phyloP scores from a whole-genome alignment of 2,329 filamentous ascomycete species.

The Fusarium odoratissimum region DNA sequence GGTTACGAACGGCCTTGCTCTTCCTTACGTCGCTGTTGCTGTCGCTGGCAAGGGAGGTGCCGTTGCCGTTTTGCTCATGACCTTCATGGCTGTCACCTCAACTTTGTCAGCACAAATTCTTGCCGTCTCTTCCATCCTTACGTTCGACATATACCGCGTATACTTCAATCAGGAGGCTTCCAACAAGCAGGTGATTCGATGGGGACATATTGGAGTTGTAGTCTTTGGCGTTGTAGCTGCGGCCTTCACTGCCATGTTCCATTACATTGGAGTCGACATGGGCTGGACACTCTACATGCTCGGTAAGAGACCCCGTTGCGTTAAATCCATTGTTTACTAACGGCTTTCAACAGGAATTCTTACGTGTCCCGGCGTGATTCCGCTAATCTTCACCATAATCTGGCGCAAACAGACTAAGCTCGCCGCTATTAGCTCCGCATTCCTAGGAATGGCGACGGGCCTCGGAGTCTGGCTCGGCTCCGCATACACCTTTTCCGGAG shows the following conservation, averaged over 20 bases:
- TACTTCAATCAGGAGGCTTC: conserved; percentile 60
- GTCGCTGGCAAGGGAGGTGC: background rate
- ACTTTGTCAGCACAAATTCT: conserved; percentile 64
- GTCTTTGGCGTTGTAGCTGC: background rate
- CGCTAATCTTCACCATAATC: background rate
- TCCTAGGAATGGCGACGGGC: background rate
- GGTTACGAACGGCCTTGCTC: background rate
- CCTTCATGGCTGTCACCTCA: conserved; percentile 54
- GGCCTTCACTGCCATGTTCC: background rate
- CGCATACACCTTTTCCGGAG: background rate
- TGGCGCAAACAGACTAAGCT: background rate
- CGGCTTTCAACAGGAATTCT: background rate
- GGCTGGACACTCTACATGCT: background rate
- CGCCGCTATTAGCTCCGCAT: background rate
- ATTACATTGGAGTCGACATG: background rate
- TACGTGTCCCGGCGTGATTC: background rate
- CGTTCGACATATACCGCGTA: conserved; percentile 64
- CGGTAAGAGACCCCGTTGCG: background rate
- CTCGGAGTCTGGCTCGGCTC: background rate
- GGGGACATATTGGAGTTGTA: conserved; percentile 64
- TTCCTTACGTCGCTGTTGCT: background rate
- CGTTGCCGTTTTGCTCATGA: background rate
- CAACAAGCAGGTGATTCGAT: conserved; percentile 61
- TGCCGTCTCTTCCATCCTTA: conserved; percentile 64
- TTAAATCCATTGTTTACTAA: background rate